Base-by-base conservation (phyloP, 371 early-diverging fungal species). In the Mortierella sp. region DNA sequence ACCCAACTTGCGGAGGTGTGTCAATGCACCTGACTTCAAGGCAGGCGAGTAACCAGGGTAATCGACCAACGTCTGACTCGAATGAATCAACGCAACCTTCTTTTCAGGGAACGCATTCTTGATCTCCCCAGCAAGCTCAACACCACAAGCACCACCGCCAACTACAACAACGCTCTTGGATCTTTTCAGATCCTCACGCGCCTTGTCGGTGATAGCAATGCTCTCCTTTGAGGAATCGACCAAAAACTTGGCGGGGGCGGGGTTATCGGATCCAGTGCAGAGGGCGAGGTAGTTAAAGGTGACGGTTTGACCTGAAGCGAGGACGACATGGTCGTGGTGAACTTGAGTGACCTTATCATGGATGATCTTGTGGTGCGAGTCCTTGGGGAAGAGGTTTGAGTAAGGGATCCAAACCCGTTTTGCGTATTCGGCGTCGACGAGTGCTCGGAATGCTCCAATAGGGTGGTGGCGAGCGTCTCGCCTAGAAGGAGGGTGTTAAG, bases 201-300 rank as follows among this genome's bases (percentile, higher is more conserved):
- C 74, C 38, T 81, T 60, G 70, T 72, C 55, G 21, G 76, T 76
- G 52, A 88, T 72, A 14, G 86, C 84, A 5, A 88, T 45, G 6
- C 88, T 81, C 10, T 84, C 85, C 34, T 80, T 77, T 0, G 88
- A 79, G 11, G 83, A 76, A 8, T 84, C 82, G 52, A 86, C 65
- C 52, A 80, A 47, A 28, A 84, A 80, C 34, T 83, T 85, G 13
- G 87, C 89, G 10, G 82, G 77, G 8, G 73, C 72, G 21, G 88
- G 89, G 83, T 94, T 93, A 13, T 88, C 84, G 54, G 93, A 92
- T 1, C 96, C 96, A 0, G 94, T 94, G 24, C 94, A 93, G 44
- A 96, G 86, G 6, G 94, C 92, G 55, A 95, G 82, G 82, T 95
- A 95, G 81, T 96, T 94, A 83, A 93, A 95, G 28, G 89, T 80